Conservation (phyloP, 176 grass and related monocot genomes). For the Saccharum spontaneum region DNA sequence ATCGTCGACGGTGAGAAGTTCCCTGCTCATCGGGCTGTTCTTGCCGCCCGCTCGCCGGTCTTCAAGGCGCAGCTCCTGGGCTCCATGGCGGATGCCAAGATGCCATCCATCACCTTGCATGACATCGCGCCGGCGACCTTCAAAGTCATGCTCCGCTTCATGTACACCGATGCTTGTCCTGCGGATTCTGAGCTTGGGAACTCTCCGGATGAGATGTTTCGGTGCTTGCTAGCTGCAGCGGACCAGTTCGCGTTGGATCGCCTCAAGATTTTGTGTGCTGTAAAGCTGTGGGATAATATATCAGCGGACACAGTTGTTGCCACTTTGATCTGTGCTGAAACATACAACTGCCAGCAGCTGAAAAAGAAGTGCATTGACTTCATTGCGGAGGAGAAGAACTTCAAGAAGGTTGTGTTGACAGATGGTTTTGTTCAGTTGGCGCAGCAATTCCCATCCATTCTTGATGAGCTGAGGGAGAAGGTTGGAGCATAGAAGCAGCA, state of each 20-base stretch:
- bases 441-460: constrained; percentile 28
- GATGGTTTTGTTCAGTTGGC: constrained; percentile 3
- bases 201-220: too few relatives aligned
- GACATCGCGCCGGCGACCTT: constrained; percentile 20
- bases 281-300: constrained; percentile 22
- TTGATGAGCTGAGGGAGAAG: neutral
- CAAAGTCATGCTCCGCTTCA: constrained; percentile 37
- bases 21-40: neutral
- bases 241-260: constrained; percentile 54
- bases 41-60: constrained; percentile 28
- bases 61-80: constrained; percentile 33
- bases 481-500: neutral
- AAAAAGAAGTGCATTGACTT: constrained; percentile 57
- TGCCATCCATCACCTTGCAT: constrained; percentile 22
- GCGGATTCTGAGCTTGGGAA: too few relatives aligned
- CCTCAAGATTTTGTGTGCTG: constrained; percentile 52
- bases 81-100: neutral
- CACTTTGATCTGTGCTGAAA: constrained; percentile 49
- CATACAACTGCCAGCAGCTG: constrained; percentile 26
- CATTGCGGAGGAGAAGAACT: constrained; percentile 26
- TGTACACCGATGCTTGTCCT: constrained; percentile 14
- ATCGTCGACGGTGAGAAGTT: constrained; percentile 14
- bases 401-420: constrained; percentile 39
- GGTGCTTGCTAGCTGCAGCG: constrained; percentile 32
- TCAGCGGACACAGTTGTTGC: constrained; percentile 17